Base-by-base conservation (phyloP, 345 rosid species). In the Murraya paniculata region DNA sequence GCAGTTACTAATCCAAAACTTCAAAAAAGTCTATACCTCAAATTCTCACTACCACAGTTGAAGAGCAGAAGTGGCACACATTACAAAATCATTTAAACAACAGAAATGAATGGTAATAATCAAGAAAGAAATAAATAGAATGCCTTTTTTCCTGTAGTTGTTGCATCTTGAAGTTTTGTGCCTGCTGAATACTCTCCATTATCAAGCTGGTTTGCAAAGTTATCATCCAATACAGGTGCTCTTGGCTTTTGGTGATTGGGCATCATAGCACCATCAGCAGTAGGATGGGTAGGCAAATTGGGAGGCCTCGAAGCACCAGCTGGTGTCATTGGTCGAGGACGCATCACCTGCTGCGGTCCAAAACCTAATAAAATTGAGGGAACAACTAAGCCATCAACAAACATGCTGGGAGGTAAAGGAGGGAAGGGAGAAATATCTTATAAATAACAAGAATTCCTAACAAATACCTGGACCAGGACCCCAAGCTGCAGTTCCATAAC, bases 401-500 rank as follows among this genome's bases (percentile, higher is more conserved):
- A 70, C 25, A 60, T 50, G 68, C 81, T 76, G 71, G 56, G 30
- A 71, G 53, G 68, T 22, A 84, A 36, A 62, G 35, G 76, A 33
- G 57, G 77, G 78, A 84, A 64, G 67, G 71, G 50, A 73, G 75
- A 78, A 39, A 77, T 45, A 68, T 35, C 45, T 22, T 65, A 71
- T 39, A 79, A 55, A 73, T 76, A 31, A 81, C 53, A 82, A 80
- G 75, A 31, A 81, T 48, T 72, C 71, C 69, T 45, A 82, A 72
- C 38, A 33, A 80, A 85, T 89, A 92, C 98, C 95, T 70, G 92
- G 77, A 86, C 78, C 79, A 61, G 93, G 78, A 80, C 89, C 92
- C 99, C 99, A 91, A 55, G 92, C 90, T 59, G 90, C 85, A 89
- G 84, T 90, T 79, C 92, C 91, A 84, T 91, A 85, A 59, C 83